phyloP scores from a whole-genome alignment of 1,139 yeast genomes.

The Scheffersomyces titani region DNA sequence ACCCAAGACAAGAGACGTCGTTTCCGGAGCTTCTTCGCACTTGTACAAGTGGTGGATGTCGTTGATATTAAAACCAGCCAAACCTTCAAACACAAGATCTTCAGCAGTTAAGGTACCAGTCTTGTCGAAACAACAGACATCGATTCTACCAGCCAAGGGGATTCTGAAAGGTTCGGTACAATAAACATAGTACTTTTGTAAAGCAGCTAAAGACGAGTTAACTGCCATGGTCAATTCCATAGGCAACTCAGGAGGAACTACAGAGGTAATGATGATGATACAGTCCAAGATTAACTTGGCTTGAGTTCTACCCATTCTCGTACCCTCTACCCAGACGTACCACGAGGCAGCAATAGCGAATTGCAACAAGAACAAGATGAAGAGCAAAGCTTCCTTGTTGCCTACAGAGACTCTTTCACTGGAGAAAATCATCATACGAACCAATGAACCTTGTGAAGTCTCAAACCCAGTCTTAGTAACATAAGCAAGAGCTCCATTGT shows the following conservation, averaged over 20 bases:
- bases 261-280: conserved; percentile 93
- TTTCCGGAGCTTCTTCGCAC: conserved; percentile 61
- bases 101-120: conserved; percentile 99
- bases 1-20: conserved; percentile 77
- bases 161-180: conserved; percentile 99
- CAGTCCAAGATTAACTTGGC: conserved; percentile 93
- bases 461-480: conserved; percentile 96
- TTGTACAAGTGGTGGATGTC: conserved; percentile 59
- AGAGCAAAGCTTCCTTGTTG: conserved; percentile 89
- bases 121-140: conserved; percentile 97
- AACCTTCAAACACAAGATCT: conserved; percentile 93
- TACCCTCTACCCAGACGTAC: conserved; percentile 99
- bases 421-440: conserved; percentile 96
- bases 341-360: conserved; percentile 96
- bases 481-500: conserved; percentile 87
- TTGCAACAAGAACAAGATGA: conserved; percentile 82
- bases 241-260: conserved; percentile 98
- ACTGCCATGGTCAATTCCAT: conserved; percentile 99
- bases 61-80: conserved; percentile 72
- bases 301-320: conserved; percentile 91
- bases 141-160: conserved; percentile 97
- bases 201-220: conserved; percentile 83
- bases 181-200: conserved; percentile 84
- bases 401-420: conserved; percentile 97
- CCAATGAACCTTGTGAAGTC: conserved; percentile 96